Evolutionary conservation across 2,329 filamentous ascomycete species (phyloP), one percentile per base, ranked within the genome.

Genomic region (Tolypocladium guangdongense): DNA sequence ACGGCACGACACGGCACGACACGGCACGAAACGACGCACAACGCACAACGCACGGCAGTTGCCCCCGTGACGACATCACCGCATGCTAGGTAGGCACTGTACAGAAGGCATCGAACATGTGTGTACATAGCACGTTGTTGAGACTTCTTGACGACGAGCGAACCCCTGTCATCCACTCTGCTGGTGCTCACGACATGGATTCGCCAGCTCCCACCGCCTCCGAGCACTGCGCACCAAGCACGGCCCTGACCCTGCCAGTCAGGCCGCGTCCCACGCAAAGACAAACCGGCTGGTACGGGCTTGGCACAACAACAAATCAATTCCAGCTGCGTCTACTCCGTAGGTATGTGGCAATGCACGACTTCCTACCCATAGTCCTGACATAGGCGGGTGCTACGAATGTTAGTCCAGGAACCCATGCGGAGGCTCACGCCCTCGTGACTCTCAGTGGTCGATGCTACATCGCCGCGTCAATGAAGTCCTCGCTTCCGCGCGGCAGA

Each of bases 391-490:
- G 4, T 11, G 16, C 16, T 36, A 7, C 16, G 14, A 6, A 7
- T 18, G 14, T 36, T 30, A 12, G 7, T 20, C 37, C 43, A n/a
- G 16, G 8, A n/a, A 46, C 8, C 16, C 16, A n/a, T 46, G 27
- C 24, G 8, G 16, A 46, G 43, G 20, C 32, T 32, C 24, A n/a
- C 7, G 27, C 27, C 27, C 7, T n/a, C 24, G 43, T 27, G 71
- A 50, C 75, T 74, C 43, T 46, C 18, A 46, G 27, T 37, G 80
- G 80, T 55, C 79, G 72, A 58, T 76, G 71, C 54, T 71, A 66
- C 54, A 54, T 61, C 35, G 58, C 53, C 50, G 56, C 56, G 46
- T 63, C 43, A 46, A 4, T 32, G 18, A 4, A n/a, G 16, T 8
- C 27, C 16, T 46, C 16, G 27, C 8, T 20, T 46, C 16, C 24